Percentiles rank a stretch among this genome's conserved stretches.
Conservation (phyloP, 2,329 filamentous ascomycete genomes). For the Ceratocystis smalleyi region DNA sequence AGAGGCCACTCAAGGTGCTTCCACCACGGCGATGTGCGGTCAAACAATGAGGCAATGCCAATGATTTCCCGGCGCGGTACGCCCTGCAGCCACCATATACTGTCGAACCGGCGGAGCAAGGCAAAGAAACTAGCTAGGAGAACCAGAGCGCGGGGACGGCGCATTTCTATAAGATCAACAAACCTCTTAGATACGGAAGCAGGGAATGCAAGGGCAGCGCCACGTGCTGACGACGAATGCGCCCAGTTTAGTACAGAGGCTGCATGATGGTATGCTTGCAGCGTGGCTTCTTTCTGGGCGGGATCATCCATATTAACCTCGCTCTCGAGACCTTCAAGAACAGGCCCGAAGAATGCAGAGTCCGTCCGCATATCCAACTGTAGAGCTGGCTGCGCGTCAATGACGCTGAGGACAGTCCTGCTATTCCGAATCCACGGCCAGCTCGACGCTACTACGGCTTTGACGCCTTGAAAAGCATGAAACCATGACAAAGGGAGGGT, state of each 20-base stretch:
- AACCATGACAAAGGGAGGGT: slow-evolving; percentile 49
- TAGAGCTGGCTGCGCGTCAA: slow-evolving; percentile 48
- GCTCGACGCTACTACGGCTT: slow-evolving; percentile 46
- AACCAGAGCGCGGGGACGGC: slow-evolving; percentile 44
- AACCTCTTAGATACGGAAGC: slow-evolving; percentile 47
- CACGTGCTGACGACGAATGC: slow-evolving; percentile 42
- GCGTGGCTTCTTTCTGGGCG: slow-evolving; percentile 23
- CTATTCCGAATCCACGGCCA: slow-evolving; percentile 49
- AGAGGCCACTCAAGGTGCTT: slow-evolving; percentile 46
- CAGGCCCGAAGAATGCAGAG: slow-evolving; percentile 43
- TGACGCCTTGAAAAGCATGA: slow-evolving; percentile 51
- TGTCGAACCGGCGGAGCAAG: slow-evolving; percentile 44
- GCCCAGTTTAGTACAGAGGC: slow-evolving; percentile 54
- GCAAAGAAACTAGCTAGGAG: slow-evolving; percentile 54
- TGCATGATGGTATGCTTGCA: slow-evolving; percentile 46
- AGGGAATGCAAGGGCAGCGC: slow-evolving; percentile 46
- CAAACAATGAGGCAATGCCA: slow-evolving; percentile 44
- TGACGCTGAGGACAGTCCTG: slow-evolving; percentile 42
- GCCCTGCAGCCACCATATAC: slow-evolving; percentile 55
- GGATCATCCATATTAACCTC: slow-evolving; percentile 27
- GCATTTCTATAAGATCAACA: slow-evolving; percentile 42
- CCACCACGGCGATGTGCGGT: slow-evolving; percentile 45
- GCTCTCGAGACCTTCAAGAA: slow-evolving; percentile 42
- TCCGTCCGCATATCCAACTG: slow-evolving; percentile 38
- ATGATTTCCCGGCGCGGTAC: slow-evolving; percentile 50